Base-by-base conservation (phyloP, 1,284 basidiomycete species). In the Meripilus lineatus region DNA sequence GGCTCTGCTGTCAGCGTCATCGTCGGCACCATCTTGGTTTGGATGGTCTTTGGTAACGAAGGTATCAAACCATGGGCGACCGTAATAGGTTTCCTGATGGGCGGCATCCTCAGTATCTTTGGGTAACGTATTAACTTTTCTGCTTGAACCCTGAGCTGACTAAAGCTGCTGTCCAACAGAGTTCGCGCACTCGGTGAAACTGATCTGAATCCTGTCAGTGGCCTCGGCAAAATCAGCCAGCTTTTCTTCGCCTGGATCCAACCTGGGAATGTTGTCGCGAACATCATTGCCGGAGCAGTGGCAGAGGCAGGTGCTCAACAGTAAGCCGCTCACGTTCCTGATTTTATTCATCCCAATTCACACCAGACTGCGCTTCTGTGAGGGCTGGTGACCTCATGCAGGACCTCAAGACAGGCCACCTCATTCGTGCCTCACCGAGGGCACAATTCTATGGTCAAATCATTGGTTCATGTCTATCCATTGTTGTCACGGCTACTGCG, bases 311-410 rank as follows among this genome's bases (percentile, higher is more conserved):
- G 94, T 14, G 94, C 94, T 20, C 89, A 90, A 67, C 93, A 96
- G 82, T 90, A 58, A 55, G 83, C 68, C 30, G 32, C 25, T 38
- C n/a, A 25, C 37, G 7, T 13, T 36, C 18, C 15, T 20, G 5
- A 17, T 21, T 15, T 2, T 48, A 7, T 44, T 23, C 22, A 18
- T n/a, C 35, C 14, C 10, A 22, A 30, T 13, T 22, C 18, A n/a
- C 26, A 45, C 37, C 50, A 38, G 25, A 32, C 25, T 25, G 40
- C 15, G 14, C 28, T 11, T 11, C 34, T 38, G 32, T 14, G 53
- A 92, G 89, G 62, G 93, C 94, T 6, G 95, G 94, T 14, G 94
- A 98, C 63, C 79, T 98, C 15, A 97, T 98, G 93, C 94, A 98
- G 69, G 95, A 98, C 64, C 73, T 97, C 53, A 98, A 98, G 70